Percentiles rank a stretch among this genome's conserved stretches.
Conservation (phyloP, 169 alveolate species). For the Eimeria tenella region DNA sequence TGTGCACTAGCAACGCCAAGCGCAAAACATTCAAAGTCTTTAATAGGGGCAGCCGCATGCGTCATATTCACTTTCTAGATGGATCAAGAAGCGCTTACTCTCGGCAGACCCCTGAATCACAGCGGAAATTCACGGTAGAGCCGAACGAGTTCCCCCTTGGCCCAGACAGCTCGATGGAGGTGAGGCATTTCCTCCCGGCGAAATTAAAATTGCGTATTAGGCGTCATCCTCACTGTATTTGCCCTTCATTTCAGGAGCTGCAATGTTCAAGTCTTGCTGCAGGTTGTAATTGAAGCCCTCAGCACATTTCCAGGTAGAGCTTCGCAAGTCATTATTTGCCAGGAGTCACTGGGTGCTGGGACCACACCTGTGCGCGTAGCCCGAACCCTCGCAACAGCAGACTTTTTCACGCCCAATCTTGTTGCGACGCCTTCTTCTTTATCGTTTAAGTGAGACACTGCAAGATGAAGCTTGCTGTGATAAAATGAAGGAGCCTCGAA, state of each 20-base stretch:
- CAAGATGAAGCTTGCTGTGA: background rate
- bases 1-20: conserved; percentile 50
- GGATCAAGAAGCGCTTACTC: conserved; percentile 47
- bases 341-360: conserved; percentile 75
- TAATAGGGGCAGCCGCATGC: conserved; percentile 58
- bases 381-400: conserved; percentile 66
- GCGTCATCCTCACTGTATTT: too few relatives aligned
- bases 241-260: too few relatives aligned
- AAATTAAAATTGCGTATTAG: too few relatives aligned
- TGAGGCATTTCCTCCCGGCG: background rate
- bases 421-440: conserved; percentile 42
- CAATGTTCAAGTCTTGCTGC: background rate
- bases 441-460: conserved; percentile 54
- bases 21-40: conserved; percentile 47
- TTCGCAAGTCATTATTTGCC: conserved; percentile 60
- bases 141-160: conserved; percentile 55
- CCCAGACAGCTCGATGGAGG: conserved; percentile 50
- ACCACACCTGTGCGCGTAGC: conserved; percentile 65
- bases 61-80: conserved; percentile 53
- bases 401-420: conserved; percentile 67
- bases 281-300: conserved; percentile 73
- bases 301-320: conserved; percentile 73
- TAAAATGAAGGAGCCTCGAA: background rate
- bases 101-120: conserved; percentile 39
- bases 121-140: conserved; percentile 37